Evolutionary conservation across 345 rosid species (phyloP), one percentile per base, ranked within the genome.

Genomic region (Lumnitzera racemosa): DNA sequence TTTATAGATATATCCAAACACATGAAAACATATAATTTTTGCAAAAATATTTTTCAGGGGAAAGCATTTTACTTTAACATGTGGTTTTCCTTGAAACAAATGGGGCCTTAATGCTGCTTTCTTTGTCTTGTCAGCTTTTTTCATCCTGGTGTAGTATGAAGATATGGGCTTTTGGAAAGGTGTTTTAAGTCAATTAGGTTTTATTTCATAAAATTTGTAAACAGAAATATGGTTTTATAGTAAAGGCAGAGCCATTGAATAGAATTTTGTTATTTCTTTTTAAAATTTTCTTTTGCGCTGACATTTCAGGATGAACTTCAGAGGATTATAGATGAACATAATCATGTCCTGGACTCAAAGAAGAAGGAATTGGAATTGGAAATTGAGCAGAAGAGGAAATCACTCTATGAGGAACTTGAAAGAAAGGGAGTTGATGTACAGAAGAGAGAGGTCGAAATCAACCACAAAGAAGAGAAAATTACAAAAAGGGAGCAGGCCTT

Each of bases 401-500:
- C 82, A 61, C 36, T 86, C 36, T 85, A 94, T 51, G 91, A 80
- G 55, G 87, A 84, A 47, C 64, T 88, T 66, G 89, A 73, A 76
- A 78, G 77, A 78, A 90, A 77, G 75, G 79, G 80, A 65, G 41
- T 56, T 52, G 96, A 90, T 58, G 67, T 94, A 61, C 90, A 86
- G 76, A 90, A 86, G 77, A 80, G 81, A 76, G 97, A 84, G 75
- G 78, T 79, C 70, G 99, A 90, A 69, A 74, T 87, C 68, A 83
- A 80, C 62, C 99, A 94, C 63, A 65, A 56, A 82, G 90, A 94
- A 72, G 95, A 90, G 72, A 94, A 94, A 78, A 61, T 84, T 67
- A 73, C 72, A 1, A 94, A 86, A 73, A 78, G 90, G 62, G 97
- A 94, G 76, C 85, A 74, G 47, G 82, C 89, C 6, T 53, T 90